Evolutionary conservation across 805 yeast species (phyloP).

Genomic region (Huiozyma sinensis): DNA sequence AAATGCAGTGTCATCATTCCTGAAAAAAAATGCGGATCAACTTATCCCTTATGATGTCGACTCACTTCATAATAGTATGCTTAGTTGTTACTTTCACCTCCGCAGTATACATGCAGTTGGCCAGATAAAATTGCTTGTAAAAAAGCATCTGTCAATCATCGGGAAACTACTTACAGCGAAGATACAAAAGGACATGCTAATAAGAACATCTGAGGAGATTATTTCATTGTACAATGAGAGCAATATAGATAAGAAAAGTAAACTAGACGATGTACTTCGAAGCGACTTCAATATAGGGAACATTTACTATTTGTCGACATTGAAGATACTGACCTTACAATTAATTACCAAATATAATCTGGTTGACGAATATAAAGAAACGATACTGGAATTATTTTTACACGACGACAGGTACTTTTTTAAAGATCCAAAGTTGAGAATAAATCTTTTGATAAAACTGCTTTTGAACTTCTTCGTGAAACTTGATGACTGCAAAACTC

Average conservation of each 20-base stretch:
- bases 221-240: slow-evolving; percentile 17
- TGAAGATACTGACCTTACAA: slow-evolving; percentile 23
- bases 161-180: slow-evolving; percentile 7
- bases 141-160: slow-evolving; percentile 17
- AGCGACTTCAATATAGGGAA: slow-evolving; percentile 19
- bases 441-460: slow-evolving; percentile 16
- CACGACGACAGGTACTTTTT: slow-evolving; percentile 19
- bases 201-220: slow-evolving; percentile 10
- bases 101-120: slow-evolving; percentile 1
- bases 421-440: slow-evolving; percentile 11
- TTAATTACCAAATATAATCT: slow-evolving; percentile 14
- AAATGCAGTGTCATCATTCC: no score
- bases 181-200: not conserved
- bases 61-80: no score
- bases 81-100: no score
- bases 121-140: slow-evolving; percentile 9
- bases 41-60: no score
- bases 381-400: slow-evolving; percentile 15
- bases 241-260: slow-evolving; percentile 7
- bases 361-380: slow-evolving; percentile 3
- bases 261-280: slow-evolving; percentile 14
- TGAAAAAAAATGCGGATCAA: no score
- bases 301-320: slow-evolving; percentile 13
- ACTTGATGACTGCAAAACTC: slow-evolving; percentile 11
- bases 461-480: slow-evolving; percentile 18